phyloP scores from a whole-genome alignment of 2,329 filamentous ascomycete genomes.

The Diaporthe batatas region DNA sequence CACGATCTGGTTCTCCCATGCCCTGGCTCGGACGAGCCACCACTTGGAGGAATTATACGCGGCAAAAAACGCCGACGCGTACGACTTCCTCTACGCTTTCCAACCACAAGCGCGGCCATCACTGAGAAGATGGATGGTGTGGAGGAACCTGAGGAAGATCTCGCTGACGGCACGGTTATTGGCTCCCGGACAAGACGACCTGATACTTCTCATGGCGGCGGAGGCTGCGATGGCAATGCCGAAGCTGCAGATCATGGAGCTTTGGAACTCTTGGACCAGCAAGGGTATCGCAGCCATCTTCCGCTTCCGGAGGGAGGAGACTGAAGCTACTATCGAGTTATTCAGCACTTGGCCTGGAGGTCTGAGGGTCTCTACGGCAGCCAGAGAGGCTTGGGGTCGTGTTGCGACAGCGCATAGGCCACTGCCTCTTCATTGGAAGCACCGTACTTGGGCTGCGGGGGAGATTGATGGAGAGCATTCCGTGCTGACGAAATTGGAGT shows the following conservation, averaged over 20 bases:
- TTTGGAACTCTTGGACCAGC: neutral
- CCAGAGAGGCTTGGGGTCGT: neutral
- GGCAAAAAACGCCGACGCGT: neutral
- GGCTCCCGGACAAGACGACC: neutral
- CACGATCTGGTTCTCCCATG: neutral
- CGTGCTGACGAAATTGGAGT: neutral
- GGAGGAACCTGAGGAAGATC: slow-evolving; percentile 5
- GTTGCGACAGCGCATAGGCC: neutral
- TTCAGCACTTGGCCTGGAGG: neutral
- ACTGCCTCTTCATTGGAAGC: neutral
- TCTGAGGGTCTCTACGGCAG: neutral
- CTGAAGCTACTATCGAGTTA: neutral
- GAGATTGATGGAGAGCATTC: neutral
- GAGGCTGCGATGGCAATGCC: neutral
- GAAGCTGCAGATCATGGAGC: neutral
- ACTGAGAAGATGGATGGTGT: neutral
- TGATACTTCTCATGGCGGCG: neutral
- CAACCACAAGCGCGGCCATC: neutral
- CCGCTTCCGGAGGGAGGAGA: slow-evolving; percentile 3
- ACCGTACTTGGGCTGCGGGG: neutral
- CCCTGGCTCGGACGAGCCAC: neutral
- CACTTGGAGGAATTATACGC: slow-evolving; percentile 17
- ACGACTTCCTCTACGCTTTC: slow-evolving; percentile 17
- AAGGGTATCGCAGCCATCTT: neutral
- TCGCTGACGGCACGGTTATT: neutral